These are phyloP conservation scores for Crassisporium funariophilum DNA, from an alignment of 768 basidiomycete species.

Conservation along the genomic window DNA sequence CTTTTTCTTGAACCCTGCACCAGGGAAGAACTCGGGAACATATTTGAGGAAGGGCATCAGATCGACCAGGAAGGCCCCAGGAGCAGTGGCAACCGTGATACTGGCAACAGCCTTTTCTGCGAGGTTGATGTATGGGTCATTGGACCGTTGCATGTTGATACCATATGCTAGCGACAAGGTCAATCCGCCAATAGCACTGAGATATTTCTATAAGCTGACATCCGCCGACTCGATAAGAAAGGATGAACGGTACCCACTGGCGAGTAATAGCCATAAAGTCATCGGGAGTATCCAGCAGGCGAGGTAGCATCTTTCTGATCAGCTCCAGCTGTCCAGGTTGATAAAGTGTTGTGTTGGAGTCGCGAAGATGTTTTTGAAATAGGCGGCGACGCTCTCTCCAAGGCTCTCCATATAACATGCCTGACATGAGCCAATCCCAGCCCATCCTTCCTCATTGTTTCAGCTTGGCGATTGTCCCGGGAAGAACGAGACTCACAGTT, in stretches of 20 bases:
- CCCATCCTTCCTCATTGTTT: conserved; percentile 36
- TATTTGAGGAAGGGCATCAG: conserved; percentile 39
- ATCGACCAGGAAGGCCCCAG: conserved; percentile 50
- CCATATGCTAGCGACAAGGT: conserved; percentile 50
- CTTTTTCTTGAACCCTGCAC: conserved; percentile 57
- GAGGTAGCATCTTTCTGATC: conserved; percentile 32
- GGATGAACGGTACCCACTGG: conserved; percentile 34
- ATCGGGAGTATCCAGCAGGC: conserved; percentile 35
- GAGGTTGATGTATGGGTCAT: conserved; percentile 47
- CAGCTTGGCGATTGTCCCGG: too few relatives aligned
- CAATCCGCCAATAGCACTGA: conserved; percentile 42
- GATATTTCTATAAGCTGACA: background rate
- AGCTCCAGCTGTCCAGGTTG: conserved; percentile 31
- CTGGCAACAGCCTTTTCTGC: conserved; percentile 40
- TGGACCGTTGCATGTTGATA: conserved; percentile 34
- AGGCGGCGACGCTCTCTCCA: conserved; percentile 44
- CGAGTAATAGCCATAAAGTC: conserved; percentile 36
- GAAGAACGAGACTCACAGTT: conserved; percentile 15
- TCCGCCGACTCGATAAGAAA: background rate
- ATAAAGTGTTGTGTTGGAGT: conserved; percentile 30
- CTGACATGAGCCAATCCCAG: conserved; percentile 39
- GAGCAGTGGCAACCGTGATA: conserved; percentile 36
- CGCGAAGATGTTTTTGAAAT: conserved; percentile 44
- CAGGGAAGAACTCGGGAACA: conserved; percentile 61
- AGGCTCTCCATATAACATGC: conserved; percentile 40